These are phyloP conservation scores for Rhynchospora breviuscula DNA, from an alignment of 176 grass and related monocot genomes.

Conservation along the genomic window DNA sequence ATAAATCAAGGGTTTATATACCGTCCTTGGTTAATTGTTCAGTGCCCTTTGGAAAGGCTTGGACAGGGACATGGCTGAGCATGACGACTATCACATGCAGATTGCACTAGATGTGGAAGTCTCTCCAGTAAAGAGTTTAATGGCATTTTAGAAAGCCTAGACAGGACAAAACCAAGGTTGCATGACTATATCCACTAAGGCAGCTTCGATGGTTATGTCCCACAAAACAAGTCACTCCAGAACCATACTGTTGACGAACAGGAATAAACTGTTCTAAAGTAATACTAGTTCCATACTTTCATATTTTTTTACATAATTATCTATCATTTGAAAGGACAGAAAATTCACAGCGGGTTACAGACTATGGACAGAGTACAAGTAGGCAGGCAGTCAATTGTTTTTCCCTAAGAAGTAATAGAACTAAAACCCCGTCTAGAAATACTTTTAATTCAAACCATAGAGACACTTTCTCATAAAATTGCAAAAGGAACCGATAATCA, in stretches of 20 bases:
- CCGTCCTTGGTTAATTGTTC: background rate
- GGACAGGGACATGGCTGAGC: background rate
- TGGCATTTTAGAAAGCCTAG: background rate
- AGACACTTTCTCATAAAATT: constrained; percentile 3
- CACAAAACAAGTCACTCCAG: background rate
- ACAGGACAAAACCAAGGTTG: background rate
- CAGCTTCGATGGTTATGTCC: background rate
- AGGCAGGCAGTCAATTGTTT: background rate
- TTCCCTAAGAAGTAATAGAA: background rate
- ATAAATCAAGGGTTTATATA: background rate
- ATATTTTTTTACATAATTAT: background rate
- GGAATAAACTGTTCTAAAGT: background rate
- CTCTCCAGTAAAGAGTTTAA: background rate
- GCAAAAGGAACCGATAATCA: constrained; percentile 33
- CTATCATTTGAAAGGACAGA: background rate
- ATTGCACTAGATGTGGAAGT: background rate
- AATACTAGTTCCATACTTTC: background rate
- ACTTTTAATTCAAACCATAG: constrained; percentile 17
- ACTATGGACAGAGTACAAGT: background rate
- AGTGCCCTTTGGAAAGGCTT: background rate
- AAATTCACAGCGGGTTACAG: background rate
- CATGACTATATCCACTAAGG: background rate
- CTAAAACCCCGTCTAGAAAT: background rate
- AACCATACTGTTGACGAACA: background rate
- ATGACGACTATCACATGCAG: background rate